Evolutionary conservation across 768 basidiomycete species (phyloP), one percentile per base, ranked within the genome.

Genomic region (Scleroderma citrinum): DNA sequence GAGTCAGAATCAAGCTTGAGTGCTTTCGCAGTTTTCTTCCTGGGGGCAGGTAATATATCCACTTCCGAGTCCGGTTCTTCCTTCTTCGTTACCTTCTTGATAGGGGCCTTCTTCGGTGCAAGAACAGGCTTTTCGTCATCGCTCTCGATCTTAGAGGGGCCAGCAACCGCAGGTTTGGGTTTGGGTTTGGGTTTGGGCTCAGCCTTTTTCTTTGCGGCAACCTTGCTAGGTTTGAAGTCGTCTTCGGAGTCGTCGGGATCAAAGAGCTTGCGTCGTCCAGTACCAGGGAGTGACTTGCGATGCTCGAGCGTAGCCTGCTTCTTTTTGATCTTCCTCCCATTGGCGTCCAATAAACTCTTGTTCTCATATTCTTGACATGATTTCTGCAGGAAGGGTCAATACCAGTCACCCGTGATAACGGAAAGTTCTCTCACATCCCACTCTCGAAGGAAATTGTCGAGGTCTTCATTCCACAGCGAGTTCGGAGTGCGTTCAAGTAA

Each of bases 381-480:
- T 62, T 63, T 67, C 76, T 77, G 44, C 19, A 24, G 10, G 16
- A 46, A 50, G 31, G 56, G 52, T 55, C 20, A 38, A 32, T 11
- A 37, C 21, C 1, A 5, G 24, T 5, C 12, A 8, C 21, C 19
- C 30, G 31, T 46, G 44, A 40, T 20, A 17, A 36, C 16, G 16
- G 13, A 47, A n/a, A n/a, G 35, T 7, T 12, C 71, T n/a, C 85
- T 54, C 55, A 88, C 94, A 69, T 87, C 77, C 92, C 92, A 97
- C 63, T 87, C 83, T 24, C 68, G 75, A 36, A 92, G 64, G 75
- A 98, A 94, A 32, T 64, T 70, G 56, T 96, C 91, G 16, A 99
- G 72, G 59, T 99, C 95, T 8, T 73, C 71, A 58, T 92, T 88
- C 95, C 95, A 99, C 54, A 99, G 72, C 53, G 87, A 80, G 51